A percentile compares a stretch with the other conserved stretches of the same genome.
Evolutionary conservation across 352 stramenopile genomes (phyloP).

Genomic region (Pythium myriotylum): DNA sequence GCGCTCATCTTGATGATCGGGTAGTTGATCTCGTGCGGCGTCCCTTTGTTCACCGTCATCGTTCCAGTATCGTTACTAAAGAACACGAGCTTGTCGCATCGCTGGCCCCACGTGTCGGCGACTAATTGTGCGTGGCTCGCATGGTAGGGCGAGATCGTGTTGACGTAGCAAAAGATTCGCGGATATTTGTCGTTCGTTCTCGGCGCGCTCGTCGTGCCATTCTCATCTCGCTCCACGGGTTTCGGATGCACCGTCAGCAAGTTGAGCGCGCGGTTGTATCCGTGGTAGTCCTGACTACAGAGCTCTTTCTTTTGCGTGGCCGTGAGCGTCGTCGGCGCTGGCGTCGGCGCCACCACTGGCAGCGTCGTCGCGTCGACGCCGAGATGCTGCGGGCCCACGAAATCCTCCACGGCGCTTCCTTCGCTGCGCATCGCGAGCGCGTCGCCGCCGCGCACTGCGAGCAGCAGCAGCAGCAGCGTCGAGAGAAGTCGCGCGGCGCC

Average conservation of each 20-base stretch:
- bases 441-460: neutral
- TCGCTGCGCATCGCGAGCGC: neutral
- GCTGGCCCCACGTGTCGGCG: constrained; percentile 81
- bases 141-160: constrained; percentile 77
- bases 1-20: constrained; percentile 51
- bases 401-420: neutral
- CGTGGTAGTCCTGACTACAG: constrained; percentile 23
- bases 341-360: neutral
- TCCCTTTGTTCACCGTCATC: constrained; percentile 32
- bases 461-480: neutral
- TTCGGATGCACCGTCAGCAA: constrained; percentile 33
- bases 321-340: neutral
- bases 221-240: constrained; percentile 29
- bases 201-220: neutral
- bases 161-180: constrained; percentile 69
- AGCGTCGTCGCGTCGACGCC: too few relatives aligned
- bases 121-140: constrained; percentile 55
- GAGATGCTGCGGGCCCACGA: neutral
- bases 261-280: constrained; percentile 40
- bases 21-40: constrained; percentile 29
- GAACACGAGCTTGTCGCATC: constrained; percentile 78
- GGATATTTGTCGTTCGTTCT: constrained; percentile 31
- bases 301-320: constrained; percentile 10
- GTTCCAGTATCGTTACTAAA: constrained; percentile 76
- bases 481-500: too few relatives aligned